A percentile compares a stretch with the other conserved stretches of the same genome.
Conservation (phyloP, 2,329 filamentous ascomycete species). For the Xylaria sp. region DNA sequence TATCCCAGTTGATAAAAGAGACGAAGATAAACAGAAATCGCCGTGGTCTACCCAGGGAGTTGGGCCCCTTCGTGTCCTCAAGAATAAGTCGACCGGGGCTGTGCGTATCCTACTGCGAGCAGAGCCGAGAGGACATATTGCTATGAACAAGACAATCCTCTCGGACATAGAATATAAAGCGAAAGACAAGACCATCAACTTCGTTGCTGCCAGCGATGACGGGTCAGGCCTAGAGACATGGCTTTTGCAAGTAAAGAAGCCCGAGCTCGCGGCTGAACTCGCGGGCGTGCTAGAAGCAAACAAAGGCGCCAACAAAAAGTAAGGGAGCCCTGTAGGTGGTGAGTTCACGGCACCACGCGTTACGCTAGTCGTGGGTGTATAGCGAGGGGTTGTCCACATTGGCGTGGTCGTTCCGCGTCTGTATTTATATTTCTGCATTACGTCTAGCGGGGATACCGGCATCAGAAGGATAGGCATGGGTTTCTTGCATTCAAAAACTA, state of each 20-base stretch:
- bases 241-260: conserved; percentile 76
- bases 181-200: conserved; percentile 69
- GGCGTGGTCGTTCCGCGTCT: conserved; percentile 3
- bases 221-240: conserved; percentile 73
- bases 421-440: conserved; percentile 29
- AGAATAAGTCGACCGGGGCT: conserved; percentile 74
- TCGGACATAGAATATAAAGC: conserved; percentile 71
- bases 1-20: conserved; percentile 58
- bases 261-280: conserved; percentile 62
- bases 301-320: conserved; percentile 68
- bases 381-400: background rate
- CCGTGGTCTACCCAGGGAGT: conserved; percentile 77
- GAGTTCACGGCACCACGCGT: background rate
- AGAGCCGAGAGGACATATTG: conserved; percentile 79
- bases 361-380: background rate
- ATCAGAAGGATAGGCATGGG: conserved; percentile 16
- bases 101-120: conserved; percentile 77
- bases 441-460: conserved; percentile 26
- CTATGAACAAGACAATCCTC: conserved; percentile 76
- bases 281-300: conserved; percentile 63
- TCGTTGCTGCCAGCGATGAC: conserved; percentile 67
- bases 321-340: conserved; percentile 12
- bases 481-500: conserved; percentile 31
- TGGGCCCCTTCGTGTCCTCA: conserved; percentile 77
- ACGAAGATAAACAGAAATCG: conserved; percentile 62